phyloP scores from a whole-genome alignment of 306 rosid species.

The Pterocarpus santalinus region DNA sequence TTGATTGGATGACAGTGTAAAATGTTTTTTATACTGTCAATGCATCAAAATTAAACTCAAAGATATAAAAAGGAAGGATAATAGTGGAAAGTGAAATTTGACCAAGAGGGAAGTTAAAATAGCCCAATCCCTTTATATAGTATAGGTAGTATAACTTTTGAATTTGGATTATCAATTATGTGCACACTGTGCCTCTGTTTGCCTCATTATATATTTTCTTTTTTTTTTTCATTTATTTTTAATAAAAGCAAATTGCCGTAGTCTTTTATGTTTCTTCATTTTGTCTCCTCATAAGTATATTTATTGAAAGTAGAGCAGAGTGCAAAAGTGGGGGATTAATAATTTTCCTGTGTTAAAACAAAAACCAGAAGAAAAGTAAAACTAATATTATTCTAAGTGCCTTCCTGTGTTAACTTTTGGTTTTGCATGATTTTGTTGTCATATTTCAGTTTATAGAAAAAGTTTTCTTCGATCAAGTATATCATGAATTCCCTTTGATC shows the following conservation, averaged over 20 bases:
- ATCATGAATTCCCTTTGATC: conserved; percentile 31
- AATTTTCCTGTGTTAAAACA: background rate
- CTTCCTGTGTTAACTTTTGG: conserved; percentile 1
- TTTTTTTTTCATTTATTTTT: background rate
- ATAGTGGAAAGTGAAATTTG: too few species aligned
- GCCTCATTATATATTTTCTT: background rate
- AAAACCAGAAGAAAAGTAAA: conserved; percentile 17
- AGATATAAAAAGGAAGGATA: too few species aligned
- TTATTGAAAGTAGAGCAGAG: conserved; percentile 3
- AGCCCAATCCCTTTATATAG: too few species aligned
- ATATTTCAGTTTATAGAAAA: conserved; percentile 12
- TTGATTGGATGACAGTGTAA: too few species aligned
- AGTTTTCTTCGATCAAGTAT: background rate
- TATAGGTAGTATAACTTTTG: background rate
- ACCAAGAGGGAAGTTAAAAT: too few species aligned
- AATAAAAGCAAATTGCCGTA: background rate
- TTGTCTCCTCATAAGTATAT: background rate
- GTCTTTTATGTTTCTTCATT: background rate
- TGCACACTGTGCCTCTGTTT: background rate
- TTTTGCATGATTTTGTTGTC: conserved; percentile 25
- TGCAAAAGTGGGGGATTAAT: background rate
- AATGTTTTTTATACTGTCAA: too few species aligned
- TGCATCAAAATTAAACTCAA: too few species aligned
- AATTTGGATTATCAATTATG: conserved; percentile 11
- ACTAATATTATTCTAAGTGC: conserved; percentile 10